phyloP scores from a whole-genome alignment of 495 filamentous ascomycete species.

The Aspergillus sclerotioniger region DNA sequence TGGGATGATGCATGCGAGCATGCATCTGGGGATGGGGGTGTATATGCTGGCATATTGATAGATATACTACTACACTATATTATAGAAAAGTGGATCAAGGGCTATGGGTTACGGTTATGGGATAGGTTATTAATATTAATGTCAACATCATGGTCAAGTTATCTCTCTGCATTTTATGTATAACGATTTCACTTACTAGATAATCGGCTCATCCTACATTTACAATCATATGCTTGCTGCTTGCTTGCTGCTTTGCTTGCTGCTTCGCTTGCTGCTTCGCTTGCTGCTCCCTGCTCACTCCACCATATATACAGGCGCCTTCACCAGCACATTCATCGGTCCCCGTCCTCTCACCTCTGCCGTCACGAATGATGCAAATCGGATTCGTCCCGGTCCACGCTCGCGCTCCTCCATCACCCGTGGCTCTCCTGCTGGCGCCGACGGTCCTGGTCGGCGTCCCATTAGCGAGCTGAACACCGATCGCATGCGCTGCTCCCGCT shows the following conservation, averaged over 20 bases:
- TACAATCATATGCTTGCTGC: background rate
- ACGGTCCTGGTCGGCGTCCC: constrained; percentile 32
- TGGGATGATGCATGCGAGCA: background rate
- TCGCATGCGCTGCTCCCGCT: constrained; percentile 37
- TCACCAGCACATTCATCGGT: constrained; percentile 71
- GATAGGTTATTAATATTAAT: too few relatives aligned
- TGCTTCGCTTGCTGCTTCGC: too few relatives aligned
- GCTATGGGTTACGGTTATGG: too few relatives aligned
- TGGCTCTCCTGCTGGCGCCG: constrained; percentile 7
- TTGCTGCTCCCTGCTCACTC: too few relatives aligned
- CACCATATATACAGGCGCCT: constrained; percentile 84
- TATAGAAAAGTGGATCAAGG: background rate
- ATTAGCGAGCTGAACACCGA: constrained; percentile 52
- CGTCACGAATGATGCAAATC: constrained; percentile 80
- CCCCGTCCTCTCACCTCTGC: constrained; percentile 71
- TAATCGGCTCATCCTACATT: too few relatives aligned
- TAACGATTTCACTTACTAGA: too few relatives aligned
- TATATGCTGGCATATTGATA: background rate
- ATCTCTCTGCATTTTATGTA: too few relatives aligned
- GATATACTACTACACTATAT: background rate
- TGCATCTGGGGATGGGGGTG: background rate
- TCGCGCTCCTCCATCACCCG: constrained; percentile 11
- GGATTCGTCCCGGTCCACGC: constrained; percentile 45
- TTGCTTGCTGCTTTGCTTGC: background rate
- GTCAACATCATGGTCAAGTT: too few relatives aligned